These are phyloP conservation scores for Rubia yunnanensis DNA, from an alignment of 257 asterid species.

Conservation along the genomic window DNA sequence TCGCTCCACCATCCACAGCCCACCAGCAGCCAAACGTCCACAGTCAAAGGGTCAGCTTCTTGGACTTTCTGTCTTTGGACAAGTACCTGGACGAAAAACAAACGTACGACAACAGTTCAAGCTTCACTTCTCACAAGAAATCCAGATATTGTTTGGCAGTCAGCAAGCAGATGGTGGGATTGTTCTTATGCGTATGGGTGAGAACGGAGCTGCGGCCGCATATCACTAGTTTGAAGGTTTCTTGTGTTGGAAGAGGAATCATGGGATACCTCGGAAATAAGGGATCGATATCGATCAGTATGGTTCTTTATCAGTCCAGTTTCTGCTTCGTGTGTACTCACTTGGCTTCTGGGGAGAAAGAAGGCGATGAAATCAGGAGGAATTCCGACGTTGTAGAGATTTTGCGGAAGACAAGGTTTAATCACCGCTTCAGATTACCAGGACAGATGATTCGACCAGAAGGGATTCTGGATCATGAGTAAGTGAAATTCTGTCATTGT, in stretches of 20 bases:
- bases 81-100: conserved; percentile 11
- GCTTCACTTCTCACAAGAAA: conserved; percentile 9
- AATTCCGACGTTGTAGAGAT: conserved; percentile 62
- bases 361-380: conserved; percentile 48
- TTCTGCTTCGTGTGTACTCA: conserved; percentile 90
- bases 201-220: conserved; percentile 40
- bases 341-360: conserved; percentile 77
- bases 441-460: conserved; percentile 27
- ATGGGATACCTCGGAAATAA: conserved; percentile 90
- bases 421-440: conserved; percentile 16
- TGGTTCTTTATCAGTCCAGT: conserved; percentile 38
- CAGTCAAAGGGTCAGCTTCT: conserved; percentile 33
- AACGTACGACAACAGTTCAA: conserved; percentile 10
- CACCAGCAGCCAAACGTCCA: too few relatives aligned
- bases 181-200: conserved; percentile 58
- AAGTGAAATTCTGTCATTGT: conserved; percentile 5
- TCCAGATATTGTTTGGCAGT: conserved; percentile 45
- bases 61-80: conserved; percentile 36
- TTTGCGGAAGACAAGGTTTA: conserved; percentile 53
- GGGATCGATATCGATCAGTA: conserved; percentile 79
- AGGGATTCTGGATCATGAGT: conserved; percentile 65
- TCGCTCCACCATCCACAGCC: neutral
- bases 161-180: conserved; percentile 80
- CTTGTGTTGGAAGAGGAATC: conserved; percentile 65
- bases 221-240: conserved; percentile 44